Base-by-base conservation (phyloP, 176 grass and related monocot species). In the Tillandsia fasciculata region DNA sequence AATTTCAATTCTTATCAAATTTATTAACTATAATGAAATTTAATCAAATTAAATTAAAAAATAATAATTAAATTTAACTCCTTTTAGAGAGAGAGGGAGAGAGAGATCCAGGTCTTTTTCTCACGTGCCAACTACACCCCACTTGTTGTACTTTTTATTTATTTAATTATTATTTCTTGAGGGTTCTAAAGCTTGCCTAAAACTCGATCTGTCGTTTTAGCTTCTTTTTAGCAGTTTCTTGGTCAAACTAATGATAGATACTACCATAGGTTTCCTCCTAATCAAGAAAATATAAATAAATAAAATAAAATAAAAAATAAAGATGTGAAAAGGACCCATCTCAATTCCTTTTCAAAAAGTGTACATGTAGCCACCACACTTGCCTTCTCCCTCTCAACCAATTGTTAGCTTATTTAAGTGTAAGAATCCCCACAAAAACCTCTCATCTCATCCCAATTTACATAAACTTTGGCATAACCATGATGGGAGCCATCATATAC, bases 211-310 rank as follows among this genome's bases (percentile, higher is more conserved):
- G 15, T 61, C 15, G 17, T 61, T 61, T 15, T 57, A 8, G 17
- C 13, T 61, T 61, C 27, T 20, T 67, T 29, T 67, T 48, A 67
- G 8, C 20, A 9, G n/a, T 14, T 17, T 20, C 4, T 67, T 49
- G 65, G 65, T 67, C 65, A 67, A 67, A 67, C 42, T 20, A 49
- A 49, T 49, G 15, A 14, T 67, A 20, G 65, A 67, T 67, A 47
- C 65, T 67, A 49, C 9, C n/a, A 9, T 9, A 6, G 33, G 26
- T 33, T 27, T 48, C 5, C 13, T 67, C 10, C 6, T 61, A 18
- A 61, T 61, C 3, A 61, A 18, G 22, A n/a, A 20, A 61, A 61
- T 8, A 61, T 9, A 20, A 9, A 23, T 59, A 59, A 17, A 20
- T 8, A 59, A 8, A 59, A 59, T 9, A 17, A 33, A 14, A 15